Percentiles rank a stretch among this genome's conserved stretches.
Evolutionary conservation across 2,329 filamentous ascomycete species (phyloP).

Genomic region (Paecilomyces sp.): DNA sequence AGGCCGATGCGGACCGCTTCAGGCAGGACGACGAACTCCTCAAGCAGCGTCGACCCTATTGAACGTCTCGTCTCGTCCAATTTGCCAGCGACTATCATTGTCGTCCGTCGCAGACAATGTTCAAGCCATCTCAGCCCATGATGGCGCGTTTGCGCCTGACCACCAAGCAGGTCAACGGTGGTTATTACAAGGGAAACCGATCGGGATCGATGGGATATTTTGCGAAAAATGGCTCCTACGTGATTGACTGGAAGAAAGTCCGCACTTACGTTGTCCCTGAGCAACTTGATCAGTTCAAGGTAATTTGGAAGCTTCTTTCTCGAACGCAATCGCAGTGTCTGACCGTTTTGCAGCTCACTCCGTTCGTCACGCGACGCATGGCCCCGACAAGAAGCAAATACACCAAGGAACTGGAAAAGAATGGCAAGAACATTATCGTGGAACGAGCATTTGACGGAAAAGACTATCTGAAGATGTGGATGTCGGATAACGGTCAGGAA

Average conservation of each 20-base stretch:
- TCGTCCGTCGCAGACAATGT: constrained; percentile 22
- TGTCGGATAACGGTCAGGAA: constrained; percentile 27
- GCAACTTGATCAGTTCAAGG: constrained; percentile 63
- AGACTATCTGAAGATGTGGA: constrained; percentile 33
- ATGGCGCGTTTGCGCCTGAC: constrained; percentile 71
- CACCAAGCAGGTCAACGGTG: constrained; percentile 86
- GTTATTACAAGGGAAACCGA: constrained; percentile 95
- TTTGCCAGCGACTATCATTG: background rate
- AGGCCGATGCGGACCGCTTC: background rate
- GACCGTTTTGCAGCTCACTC: constrained; percentile 29
- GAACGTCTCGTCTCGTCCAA: background rate
- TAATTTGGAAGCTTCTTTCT: constrained; percentile 28
- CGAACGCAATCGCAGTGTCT: constrained; percentile 4
- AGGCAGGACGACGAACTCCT: background rate
- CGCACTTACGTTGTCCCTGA: constrained; percentile 81
- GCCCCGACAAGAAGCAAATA: constrained; percentile 26
- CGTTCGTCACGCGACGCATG: constrained; percentile 40
- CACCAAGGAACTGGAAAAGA: constrained; percentile 23
- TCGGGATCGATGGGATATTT: constrained; percentile 84
- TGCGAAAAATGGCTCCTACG: constrained; percentile 53
- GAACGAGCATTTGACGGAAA: constrained; percentile 25
- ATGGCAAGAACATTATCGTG: constrained; percentile 16
- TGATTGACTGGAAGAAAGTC: constrained; percentile 79
- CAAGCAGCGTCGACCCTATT: background rate
- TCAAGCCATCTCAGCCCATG: constrained; percentile 46